phyloP scores from a whole-genome alignment of 495 filamentous ascomycete genomes.

The Xylaria bambusicola region DNA sequence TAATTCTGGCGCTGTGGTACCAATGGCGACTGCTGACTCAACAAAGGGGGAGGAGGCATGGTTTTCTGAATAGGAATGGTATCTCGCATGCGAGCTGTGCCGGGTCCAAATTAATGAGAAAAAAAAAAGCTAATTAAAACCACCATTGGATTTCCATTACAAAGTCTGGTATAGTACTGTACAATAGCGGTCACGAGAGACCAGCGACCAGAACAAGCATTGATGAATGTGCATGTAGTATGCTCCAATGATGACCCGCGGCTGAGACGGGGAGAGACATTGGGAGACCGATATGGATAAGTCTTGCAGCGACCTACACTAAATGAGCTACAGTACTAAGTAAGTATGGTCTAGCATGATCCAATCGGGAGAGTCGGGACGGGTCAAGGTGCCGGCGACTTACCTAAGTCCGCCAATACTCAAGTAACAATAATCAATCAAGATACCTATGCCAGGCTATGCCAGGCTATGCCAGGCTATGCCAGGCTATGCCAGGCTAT shows the following conservation, averaged over 20 bases:
- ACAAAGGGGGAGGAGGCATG: constrained; percentile 17
- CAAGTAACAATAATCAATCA: too few relatives aligned
- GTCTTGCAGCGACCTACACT: too few relatives aligned
- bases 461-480: too few relatives aligned
- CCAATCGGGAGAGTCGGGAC: too few relatives aligned
- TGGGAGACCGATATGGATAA: too few relatives aligned
- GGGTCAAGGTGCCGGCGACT: too few relatives aligned
- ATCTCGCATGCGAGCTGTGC: not conserved
- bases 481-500: too few relatives aligned
- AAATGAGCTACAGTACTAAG: too few relatives aligned
- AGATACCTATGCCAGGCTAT: too few relatives aligned
- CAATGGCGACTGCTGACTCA: constrained; percentile 8
- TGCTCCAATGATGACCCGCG: constrained; percentile 7
- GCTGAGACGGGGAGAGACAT: not conserved
- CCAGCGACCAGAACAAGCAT: constrained; percentile 4
- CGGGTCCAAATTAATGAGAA: constrained; percentile 9
- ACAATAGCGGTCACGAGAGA: constrained; percentile 9
- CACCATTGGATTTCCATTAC: constrained; percentile 3
- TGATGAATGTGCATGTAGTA: not conserved
- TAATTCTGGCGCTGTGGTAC: constrained; percentile 4
- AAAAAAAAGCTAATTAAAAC: too few relatives aligned
- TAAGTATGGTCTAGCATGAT: too few relatives aligned
- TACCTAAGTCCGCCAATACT: too few relatives aligned
- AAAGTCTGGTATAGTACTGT: not conserved
- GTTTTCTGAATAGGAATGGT: not conserved